These are phyloP conservation scores for Eucalyptus cloeziana DNA, from an alignment of 345 rosid genomes.

Conservation along the genomic window DNA sequence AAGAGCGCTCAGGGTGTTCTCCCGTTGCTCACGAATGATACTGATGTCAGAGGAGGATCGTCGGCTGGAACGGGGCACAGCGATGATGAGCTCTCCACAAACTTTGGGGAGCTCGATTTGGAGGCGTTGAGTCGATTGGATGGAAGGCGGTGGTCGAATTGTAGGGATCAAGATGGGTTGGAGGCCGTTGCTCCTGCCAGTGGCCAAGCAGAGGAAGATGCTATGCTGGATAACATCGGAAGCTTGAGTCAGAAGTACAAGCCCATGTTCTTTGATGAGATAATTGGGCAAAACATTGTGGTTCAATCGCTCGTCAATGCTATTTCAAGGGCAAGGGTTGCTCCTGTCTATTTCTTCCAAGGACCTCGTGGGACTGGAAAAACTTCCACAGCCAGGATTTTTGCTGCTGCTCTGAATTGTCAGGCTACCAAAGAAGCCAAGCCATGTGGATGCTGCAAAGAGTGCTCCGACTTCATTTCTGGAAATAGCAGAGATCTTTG, in stretches of 20 bases:
- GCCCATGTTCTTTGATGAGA: slow-evolving; percentile 72
- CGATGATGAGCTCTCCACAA: slow-evolving; percentile 92
- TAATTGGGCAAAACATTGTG: slow-evolving; percentile 87
- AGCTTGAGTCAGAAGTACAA: slow-evolving; percentile 86
- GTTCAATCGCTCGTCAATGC: slow-evolving; percentile 79
- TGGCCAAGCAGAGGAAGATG: slow-evolving; percentile 61
- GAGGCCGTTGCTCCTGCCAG: slow-evolving; percentile 39
- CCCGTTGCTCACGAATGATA: slow-evolving; percentile 61
- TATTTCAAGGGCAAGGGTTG: slow-evolving; percentile 62
- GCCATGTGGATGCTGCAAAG: slow-evolving; percentile 84
- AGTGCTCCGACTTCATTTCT: slow-evolving; percentile 62
- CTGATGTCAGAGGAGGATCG: slow-evolving; percentile 63
- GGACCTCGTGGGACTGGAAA: slow-evolving; percentile 98
- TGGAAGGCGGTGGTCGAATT: slow-evolving; percentile 95
- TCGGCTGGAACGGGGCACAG: slow-evolving; percentile 61
- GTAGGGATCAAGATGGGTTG: slow-evolving; percentile 78
- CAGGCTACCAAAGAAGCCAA: slow-evolving; percentile 46
- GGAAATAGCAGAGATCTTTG: slow-evolving; percentile 57
- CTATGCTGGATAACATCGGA: slow-evolving; percentile 42
- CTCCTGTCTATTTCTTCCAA: slow-evolving; percentile 90
- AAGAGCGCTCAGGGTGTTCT: slow-evolving; percentile 68
- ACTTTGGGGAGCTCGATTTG: slow-evolving; percentile 83
- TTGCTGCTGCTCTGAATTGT: slow-evolving; percentile 85
- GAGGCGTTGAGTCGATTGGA: slow-evolving; percentile 98
- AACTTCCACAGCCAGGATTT: slow-evolving; percentile 80